These are phyloP conservation scores for Plasmodium inui DNA, from an alignment of 169 alveolate species.

Conservation along the genomic window DNA sequence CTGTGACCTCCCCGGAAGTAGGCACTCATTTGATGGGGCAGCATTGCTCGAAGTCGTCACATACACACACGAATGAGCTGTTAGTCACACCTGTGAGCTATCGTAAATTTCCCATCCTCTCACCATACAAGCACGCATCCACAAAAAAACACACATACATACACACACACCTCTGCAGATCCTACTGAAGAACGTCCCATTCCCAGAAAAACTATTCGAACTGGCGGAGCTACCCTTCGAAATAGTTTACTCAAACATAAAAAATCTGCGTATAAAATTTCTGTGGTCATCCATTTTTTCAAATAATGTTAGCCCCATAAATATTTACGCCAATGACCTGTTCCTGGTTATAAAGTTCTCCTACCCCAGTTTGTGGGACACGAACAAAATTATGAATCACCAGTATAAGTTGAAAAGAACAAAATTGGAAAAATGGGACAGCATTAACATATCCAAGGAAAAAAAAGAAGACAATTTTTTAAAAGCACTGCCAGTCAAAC, in stretches of 20 bases:
- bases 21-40: neutral
- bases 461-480: constrained; percentile 79
- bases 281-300: constrained; percentile 83
- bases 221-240: constrained; percentile 88
- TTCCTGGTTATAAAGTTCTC: constrained; percentile 79
- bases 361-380: constrained; percentile 82
- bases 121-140: neutral
- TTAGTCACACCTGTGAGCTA: neutral
- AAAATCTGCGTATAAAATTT: constrained; percentile 82
- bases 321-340: constrained; percentile 79
- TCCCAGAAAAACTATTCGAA: constrained; percentile 87
- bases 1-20: constrained; percentile 83
- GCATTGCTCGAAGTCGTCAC: neutral
- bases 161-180: constrained; percentile 25
- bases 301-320: constrained; percentile 72
- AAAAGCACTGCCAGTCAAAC: constrained; percentile 82
- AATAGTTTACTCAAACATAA: constrained; percentile 84
- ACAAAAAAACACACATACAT: neutral
- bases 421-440: constrained; percentile 61
- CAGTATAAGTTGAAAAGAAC: constrained; percentile 40
- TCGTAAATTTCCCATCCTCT: neutral
- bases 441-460: constrained; percentile 56
- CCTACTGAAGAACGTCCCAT: constrained; percentile 84
- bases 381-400: constrained; percentile 25
- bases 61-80: neutral